Base-by-base conservation (phyloP, 768 basidiomycete genomes). In the Crassisporium funariophilum region DNA sequence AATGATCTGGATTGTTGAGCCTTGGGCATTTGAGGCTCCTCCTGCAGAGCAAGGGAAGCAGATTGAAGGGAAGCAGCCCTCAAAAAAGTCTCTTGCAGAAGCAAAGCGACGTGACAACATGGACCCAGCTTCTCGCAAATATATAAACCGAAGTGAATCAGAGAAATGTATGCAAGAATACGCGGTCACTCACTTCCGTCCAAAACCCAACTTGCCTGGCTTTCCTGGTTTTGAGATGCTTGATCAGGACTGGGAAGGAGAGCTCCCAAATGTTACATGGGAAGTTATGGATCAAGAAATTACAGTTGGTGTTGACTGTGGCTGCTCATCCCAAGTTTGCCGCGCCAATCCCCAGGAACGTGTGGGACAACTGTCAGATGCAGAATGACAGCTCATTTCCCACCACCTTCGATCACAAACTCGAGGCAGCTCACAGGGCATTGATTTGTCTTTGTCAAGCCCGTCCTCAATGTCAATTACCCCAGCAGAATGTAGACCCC, bases 1-100 rank as follows among this genome's bases (percentile, higher is more conserved):
- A 16, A 44, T 49, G 47, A 50, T 54, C 4, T 54, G 52, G 52
- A 4, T 54, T 35, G 38, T 54, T 12, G 52, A 54, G 39, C 46
- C 41, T 2, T 54, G 52, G 52, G 52, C 39, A 11, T 46, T 49
- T 33, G 25, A 52, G 6, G 10, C 9, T 12, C 21, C 22, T 23
- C 29, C 8, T 15, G 31, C 33, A 5, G 43, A 5, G 6, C 9
- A 7, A 11, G 44, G 27, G 6, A 34, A 42, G 25, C 21, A 35
- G 23, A 16, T 31, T 6, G 43, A 38, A 9, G 27, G n/a, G n/a
- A n/a, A n/a, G n/a, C n/a, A 7, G 7, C 27, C 27, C 27, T 7
- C 27, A 29, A 29, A 29, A 13, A 29, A 29, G 27, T 7, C 27
- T 13, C 7, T 29, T 29, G 27, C 27, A 7, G 27, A 29, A 7